Evolutionary conservation across 2,329 filamentous ascomycete genomes (phyloP).

Genomic region (Trichoderma atroviride): DNA sequence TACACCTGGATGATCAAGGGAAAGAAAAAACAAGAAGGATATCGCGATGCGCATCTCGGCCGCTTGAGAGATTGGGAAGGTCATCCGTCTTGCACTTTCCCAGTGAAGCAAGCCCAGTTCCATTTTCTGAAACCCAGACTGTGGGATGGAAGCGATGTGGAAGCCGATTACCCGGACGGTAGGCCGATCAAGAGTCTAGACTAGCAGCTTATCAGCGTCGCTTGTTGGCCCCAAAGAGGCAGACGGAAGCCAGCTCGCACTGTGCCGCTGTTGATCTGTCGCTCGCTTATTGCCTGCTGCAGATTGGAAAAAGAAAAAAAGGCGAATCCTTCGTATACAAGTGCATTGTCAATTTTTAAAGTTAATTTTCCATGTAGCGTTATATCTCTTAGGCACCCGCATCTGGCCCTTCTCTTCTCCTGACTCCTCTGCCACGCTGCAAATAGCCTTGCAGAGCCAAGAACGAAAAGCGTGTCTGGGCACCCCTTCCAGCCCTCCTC

Average conservation of each 20-base stretch:
- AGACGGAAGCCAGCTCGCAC: not conserved
- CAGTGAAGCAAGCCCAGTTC: slow-evolving; percentile 21
- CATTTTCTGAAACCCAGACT: slow-evolving; percentile 20
- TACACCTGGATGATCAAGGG: no score
- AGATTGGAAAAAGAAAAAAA: not conserved
- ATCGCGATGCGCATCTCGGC: slow-evolving; percentile 6
- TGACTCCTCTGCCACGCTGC: not conserved
- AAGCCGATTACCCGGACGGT: slow-evolving; percentile 27
- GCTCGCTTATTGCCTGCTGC: not conserved
- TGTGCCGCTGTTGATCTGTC: not conserved
- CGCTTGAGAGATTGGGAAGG: slow-evolving; percentile 19
- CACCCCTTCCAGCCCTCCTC: not conserved
- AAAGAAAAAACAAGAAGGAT: not conserved
- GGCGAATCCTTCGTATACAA: not conserved
- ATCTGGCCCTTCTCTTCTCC: not conserved
- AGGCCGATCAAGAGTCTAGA: slow-evolving; percentile 23
- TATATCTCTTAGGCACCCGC: not conserved
- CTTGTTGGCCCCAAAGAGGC: not conserved
- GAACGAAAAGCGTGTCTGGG: slow-evolving; percentile 16
- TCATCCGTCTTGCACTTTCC: slow-evolving; percentile 4
- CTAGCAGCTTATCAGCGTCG: slow-evolving; percentile 20
- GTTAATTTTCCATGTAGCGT: not conserved
- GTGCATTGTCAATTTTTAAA: not conserved
- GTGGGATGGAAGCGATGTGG: slow-evolving; percentile 13
- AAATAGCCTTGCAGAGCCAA: slow-evolving; percentile 15